Percentiles rank a stretch among this genome's conserved stretches.
Conservation (phyloP, 495 filamentous ascomycete species). For the Mytilinidion resinicola region DNA sequence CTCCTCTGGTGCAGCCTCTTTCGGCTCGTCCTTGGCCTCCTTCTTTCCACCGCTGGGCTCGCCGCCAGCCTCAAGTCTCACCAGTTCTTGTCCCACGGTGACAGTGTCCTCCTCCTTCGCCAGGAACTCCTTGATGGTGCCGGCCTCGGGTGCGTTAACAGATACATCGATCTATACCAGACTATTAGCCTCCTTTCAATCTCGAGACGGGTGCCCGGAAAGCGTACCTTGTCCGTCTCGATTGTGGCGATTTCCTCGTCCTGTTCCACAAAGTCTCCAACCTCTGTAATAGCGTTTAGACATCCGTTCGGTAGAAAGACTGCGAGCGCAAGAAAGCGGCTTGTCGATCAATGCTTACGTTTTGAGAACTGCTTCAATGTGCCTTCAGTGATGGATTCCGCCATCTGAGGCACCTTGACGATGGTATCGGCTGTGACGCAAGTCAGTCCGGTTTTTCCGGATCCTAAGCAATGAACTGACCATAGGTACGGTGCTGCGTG, state of each 20-base stretch:
- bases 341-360: conserved; percentile 42
- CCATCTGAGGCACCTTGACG: conserved; percentile 96
- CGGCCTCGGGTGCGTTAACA: conserved; percentile 89
- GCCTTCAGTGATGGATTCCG: conserved; percentile 96
- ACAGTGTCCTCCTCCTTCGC: conserved; percentile 95
- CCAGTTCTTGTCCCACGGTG: conserved; percentile 84
- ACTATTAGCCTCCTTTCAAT: not conserved
- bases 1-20: conserved; percentile 54
- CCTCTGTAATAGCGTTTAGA: conserved; percentile 43
- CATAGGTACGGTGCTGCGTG: conserved; percentile 27
- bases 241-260: conserved; percentile 99
- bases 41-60: conserved; percentile 50
- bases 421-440: conserved; percentile 57
- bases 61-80: conserved; percentile 74
- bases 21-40: conserved; percentile 47
- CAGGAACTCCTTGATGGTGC: conserved; percentile 85
- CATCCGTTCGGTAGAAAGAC: not conserved
- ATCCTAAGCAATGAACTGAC: conserved; percentile 14
- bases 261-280: conserved; percentile 89
- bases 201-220: conserved; percentile 4
- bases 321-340: not conserved
- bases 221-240: conserved; percentile 94
- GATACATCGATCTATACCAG: conserved; percentile 76
- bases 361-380: conserved; percentile 95
- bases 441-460: not conserved